These are phyloP conservation scores for Mariannaea sp. DNA, from an alignment of 2,329 filamentous ascomycete species.

Conservation along the genomic window DNA sequence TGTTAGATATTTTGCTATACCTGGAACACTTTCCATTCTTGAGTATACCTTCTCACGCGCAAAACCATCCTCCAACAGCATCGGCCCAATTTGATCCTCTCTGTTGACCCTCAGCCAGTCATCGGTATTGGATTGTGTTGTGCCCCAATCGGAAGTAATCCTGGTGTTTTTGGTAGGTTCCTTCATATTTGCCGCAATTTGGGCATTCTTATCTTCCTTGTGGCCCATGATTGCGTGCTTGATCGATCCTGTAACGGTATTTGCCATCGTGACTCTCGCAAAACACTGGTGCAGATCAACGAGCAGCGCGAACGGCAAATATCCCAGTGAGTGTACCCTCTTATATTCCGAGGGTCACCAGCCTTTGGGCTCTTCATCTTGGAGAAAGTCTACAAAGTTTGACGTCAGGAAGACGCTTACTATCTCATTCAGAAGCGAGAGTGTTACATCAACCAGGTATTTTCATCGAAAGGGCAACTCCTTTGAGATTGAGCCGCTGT, in stretches of 20 bases:
- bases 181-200: conserved; percentile 63
- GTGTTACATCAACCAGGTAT: not conserved
- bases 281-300: not conserved
- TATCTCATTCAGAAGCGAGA: conserved; percentile 9
- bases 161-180: conserved; percentile 61
- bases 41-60: conserved; percentile 70
- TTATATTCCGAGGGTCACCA: too few relatives aligned
- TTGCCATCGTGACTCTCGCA: conserved; percentile 26
- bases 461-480: too few relatives aligned
- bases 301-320: not conserved
- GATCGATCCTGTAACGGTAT: conserved; percentile 41
- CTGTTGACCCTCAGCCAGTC: conserved; percentile 73
- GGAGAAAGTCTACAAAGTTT: conserved; percentile 17
- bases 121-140: conserved; percentile 74
- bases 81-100: conserved; percentile 67
- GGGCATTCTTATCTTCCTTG: conserved; percentile 60
- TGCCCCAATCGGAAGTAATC: conserved; percentile 78
- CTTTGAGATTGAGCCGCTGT: not conserved
- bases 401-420: conserved; percentile 31
- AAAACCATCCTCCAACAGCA: conserved; percentile 73
- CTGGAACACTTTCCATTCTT: not conserved
- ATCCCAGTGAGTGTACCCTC: too few relatives aligned
- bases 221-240: conserved; percentile 50
- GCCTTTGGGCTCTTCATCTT: too few relatives aligned
- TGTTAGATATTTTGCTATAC: not conserved